Base-by-base conservation (phyloP, 2,329 filamentous ascomycete genomes). In the Trichophyton simii region DNA sequence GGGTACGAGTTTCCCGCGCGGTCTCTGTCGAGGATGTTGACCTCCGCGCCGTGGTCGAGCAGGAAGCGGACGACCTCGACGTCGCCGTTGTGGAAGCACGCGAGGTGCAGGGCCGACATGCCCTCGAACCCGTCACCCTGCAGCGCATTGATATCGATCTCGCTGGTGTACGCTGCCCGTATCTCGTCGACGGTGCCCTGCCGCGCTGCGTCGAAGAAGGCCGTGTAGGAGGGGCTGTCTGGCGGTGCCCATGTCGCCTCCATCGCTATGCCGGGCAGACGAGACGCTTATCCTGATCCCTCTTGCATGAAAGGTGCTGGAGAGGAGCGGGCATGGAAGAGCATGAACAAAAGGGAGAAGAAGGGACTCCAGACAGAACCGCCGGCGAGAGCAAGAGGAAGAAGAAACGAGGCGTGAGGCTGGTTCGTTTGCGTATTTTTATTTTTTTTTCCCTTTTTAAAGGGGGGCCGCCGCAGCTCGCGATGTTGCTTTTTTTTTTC, bases 51-150 rank as follows among this genome's bases (percentile, higher is more conserved):
- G 36, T 68, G 67, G 25, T 67, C 64, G 7, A 72, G 58, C 22
- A 72, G 65, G 55, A 70, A 60, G 28, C 63, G 63, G 3, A 69
- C 66, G 9, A 72, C 64, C 38, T 65, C 66, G 48, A 63, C 62
- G 25, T 67, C 65, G 5, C 66, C 66, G 15, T 68, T 28, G 63
- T 22, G 62, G 58, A 59, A 64, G 62, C 55, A 58, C 7, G 70
- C 70, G 38, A 66, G 65, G 25, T 67, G 69, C 42, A 68, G 61
- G 8, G 68, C 65, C 2, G 63, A 68, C 7, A 57, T 46, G 22
- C 55, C 54, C 44, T 58, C 55, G n/a, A 44, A 58, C 11, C 41
- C 55, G 15, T 58, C 55, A 20, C 55, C 55, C 13, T 58, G 34
- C 13, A 58, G 55, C 3, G 55, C 34, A 58, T 58, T 58, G 22